A percentile compares a stretch with the other conserved stretches of the same genome.
Conservation (phyloP, 1,284 basidiomycete species). For the Sanghuangporus weigelae region DNA sequence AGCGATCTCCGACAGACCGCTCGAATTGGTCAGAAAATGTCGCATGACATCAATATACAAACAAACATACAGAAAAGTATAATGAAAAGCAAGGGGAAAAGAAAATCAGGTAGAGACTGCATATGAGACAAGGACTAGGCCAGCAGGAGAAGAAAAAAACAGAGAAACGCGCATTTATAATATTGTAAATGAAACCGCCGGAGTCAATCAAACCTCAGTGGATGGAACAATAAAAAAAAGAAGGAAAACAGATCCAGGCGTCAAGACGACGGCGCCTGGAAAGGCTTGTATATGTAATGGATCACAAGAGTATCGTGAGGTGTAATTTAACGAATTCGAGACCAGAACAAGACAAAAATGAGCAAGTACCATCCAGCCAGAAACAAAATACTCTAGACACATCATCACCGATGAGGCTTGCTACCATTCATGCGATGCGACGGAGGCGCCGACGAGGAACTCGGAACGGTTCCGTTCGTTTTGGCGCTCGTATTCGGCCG, state of each 20-base stretch:
- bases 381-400: background rate
- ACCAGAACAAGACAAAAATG: no score
- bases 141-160: background rate
- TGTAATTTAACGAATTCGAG: no score
- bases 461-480: constrained; percentile 34
- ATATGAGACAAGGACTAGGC: background rate
- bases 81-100: background rate
- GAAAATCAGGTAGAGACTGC: background rate
- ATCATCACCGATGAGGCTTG: constrained; percentile 43
- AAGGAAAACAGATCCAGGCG: background rate
- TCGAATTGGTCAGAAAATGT: background rate
- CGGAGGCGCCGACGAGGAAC: constrained; percentile 26
- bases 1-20: background rate
- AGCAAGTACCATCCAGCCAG: background rate
- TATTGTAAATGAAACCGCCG: background rate
- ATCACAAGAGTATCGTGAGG: background rate
- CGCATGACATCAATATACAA: background rate
- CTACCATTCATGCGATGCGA: constrained; percentile 41
- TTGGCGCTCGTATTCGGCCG: constrained; percentile 43
- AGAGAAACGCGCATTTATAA: background rate
- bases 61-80: background rate
- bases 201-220: background rate
- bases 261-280: background rate
- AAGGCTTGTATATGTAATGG: background rate
- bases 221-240: background rate